Base-by-base conservation (phyloP, 2,329 filamentous ascomycete species). In the Apiospora phragmitis region DNA sequence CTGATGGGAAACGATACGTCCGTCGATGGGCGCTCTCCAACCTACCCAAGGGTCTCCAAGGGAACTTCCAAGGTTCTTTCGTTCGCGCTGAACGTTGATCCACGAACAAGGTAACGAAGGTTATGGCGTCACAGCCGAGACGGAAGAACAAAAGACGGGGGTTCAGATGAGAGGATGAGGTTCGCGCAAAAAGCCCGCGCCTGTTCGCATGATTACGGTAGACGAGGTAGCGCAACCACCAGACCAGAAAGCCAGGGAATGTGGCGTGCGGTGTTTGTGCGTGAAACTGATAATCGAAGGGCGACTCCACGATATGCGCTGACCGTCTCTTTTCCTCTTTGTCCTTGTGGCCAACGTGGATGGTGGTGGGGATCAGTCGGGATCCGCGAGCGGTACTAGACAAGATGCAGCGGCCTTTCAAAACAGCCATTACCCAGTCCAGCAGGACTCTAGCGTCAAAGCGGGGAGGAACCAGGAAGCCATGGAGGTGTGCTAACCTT, bases 71-170 rank as follows among this genome's bases (percentile, higher is more conserved):
- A 59, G 49, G 49, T 59, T 59, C 29, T 59, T 59, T 32, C 8
- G 51, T 59, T 32, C 8, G 51, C 51, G 51, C 8, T n/a, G 51
- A 35, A 35, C 51, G 29, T n/a, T 59, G 51, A 59, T 59, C 51
- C 51, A 7, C 16, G 51, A 59, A 59, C 51, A 59, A 29, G 51
- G 51, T 59, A 14, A 59, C 51, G 51, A 62, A 62, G 55, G 32
- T 12, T 38, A 68, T 70, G 69, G 65, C 69, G 69, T 70, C 69
- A 68, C 69, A 68, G 49, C 49, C 47, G 16, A 29, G 18, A 9
- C 32, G 35, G 51, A 16, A 32, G 21, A 21, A 29, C 51, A 41
- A 38, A 68, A 68, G 69, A 51, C 18, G 32, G 32, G n/a, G 18
- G 32, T 38, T 62, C 32, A 38, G 55, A 62, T 38, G 55, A 62